Percentiles rank a stretch among this genome's conserved stretches.
These are phyloP conservation scores for Podila minutissima DNA, from an alignment of 192 early-diverging fungal species.

Conservation along the genomic window DNA sequence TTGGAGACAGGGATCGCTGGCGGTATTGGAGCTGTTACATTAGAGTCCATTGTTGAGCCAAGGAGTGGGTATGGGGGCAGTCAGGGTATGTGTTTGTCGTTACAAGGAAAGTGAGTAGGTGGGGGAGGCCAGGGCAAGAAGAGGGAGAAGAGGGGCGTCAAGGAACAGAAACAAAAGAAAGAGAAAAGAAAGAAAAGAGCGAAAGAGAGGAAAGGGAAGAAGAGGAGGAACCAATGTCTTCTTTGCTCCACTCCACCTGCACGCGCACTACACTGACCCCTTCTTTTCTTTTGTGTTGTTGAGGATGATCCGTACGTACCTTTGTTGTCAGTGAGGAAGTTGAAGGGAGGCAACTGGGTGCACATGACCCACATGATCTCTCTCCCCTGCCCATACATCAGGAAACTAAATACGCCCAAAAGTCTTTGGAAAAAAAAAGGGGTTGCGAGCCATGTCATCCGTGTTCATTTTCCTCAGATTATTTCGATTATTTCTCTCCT, in stretches of 20 bases:
- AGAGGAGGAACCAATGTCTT: too few species aligned
- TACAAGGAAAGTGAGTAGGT: not conserved
- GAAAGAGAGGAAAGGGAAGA: not conserved
- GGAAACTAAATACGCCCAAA: not conserved
- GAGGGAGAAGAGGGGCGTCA: too few species aligned
- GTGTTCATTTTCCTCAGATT: not conserved
- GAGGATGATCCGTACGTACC: too few species aligned
- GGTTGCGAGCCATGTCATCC: not conserved
- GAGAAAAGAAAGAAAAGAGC: slow-evolving; percentile 6
- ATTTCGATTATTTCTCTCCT: too few species aligned
- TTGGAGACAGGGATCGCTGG: slow-evolving; percentile 17
- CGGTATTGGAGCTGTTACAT: slow-evolving; percentile 9
- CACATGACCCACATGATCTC: slow-evolving; percentile 1
- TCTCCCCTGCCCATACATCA: not conserved
- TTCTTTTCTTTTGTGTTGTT: not conserved
- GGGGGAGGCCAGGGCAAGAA: not conserved
- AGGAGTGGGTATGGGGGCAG: not conserved
- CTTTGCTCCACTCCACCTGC: not conserved
- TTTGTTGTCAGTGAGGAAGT: not conserved
- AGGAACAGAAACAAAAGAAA: not conserved
- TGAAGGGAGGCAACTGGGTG: not conserved
- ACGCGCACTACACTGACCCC: not conserved
- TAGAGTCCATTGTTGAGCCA: slow-evolving; percentile 21
- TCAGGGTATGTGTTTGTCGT: not conserved
- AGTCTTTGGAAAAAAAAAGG: not conserved